Evolutionary conservation across 805 yeast genomes (phyloP), one percentile per base, ranked within the genome.

Genomic region (Metahyphopichia silvanorum): DNA sequence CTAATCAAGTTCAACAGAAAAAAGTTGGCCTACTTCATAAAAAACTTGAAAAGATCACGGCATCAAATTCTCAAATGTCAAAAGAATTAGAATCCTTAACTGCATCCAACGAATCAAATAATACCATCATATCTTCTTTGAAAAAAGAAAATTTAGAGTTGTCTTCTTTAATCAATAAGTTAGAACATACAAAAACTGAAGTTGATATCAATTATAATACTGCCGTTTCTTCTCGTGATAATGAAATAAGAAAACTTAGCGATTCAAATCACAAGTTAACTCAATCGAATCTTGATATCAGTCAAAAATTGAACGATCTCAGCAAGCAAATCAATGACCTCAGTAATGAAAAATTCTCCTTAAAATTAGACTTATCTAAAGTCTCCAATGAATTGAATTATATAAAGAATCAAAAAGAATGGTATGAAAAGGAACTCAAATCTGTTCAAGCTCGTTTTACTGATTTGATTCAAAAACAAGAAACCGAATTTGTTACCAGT

Each of bases 341-440:
- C n/a, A 46, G 57, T 31, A 64, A 60, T 32, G 60, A 58, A n/a
- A 58, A 52, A 33, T 66, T 64, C 35, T 37, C 48, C n/a, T 30
- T 53, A 21, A 63, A 65, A 38, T 55, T 66, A 18, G 59, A 60
- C 14, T 45, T 56, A 9, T 53, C 65, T 15, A 65, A 65, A 31
- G 37, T 45, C 2, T 35, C 51, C n/a, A 65, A 63, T 43, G 67
- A 64, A 42, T 47, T 51, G 6, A 25, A 52, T 1, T 64, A 61
- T 40, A 42, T 53, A 15, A 53, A 51, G 23, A 54, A 53, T 18
- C 71, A 65, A 39, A 62, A 59, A 31, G 40, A 43, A 6, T 67
- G 73, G 73, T 66, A 49, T 39, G 71, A 66, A 34, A 38, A 43
- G 1, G 71, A 67, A 41, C 51, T 67, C 38, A 53, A 47, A 22